Evolutionary conservation across 805 yeast species (phyloP).

Genomic region (Teunomyces pallodes): DNA sequence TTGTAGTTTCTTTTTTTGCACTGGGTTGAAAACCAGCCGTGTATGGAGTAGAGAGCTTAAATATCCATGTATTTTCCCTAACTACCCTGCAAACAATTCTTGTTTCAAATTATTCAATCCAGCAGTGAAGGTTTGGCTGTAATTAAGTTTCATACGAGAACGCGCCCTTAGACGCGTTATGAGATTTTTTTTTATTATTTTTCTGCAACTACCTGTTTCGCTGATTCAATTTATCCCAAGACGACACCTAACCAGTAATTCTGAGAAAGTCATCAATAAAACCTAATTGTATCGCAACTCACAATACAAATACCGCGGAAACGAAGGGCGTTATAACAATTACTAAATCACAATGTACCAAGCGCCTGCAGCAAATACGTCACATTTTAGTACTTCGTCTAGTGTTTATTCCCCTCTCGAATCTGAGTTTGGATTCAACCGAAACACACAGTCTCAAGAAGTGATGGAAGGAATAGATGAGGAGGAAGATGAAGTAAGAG

Average conservation of each 20-base stretch:
- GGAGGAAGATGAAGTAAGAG: conserved; percentile 16
- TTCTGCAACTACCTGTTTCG: not conserved
- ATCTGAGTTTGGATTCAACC: conserved; percentile 13
- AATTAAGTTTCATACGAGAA: not conserved
- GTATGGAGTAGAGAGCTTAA: no score
- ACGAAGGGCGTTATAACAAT: not conserved
- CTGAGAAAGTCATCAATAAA: not conserved
- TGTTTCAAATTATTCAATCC: no score
- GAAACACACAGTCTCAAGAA: conserved; percentile 3
- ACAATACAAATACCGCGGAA: not conserved
- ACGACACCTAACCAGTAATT: conserved; percentile 1
- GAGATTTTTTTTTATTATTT: not conserved
- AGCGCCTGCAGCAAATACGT: conserved; percentile 4
- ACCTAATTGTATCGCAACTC: not conserved
- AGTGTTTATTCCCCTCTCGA: conserved; percentile 35
- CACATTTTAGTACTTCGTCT: conserved; percentile 32
- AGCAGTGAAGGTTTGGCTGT: not conserved
- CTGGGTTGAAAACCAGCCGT: not conserved
- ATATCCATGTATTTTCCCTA: no score
- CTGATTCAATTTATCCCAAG: not conserved
- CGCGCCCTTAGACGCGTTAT: conserved; percentile 4
- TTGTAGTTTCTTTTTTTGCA: not conserved
- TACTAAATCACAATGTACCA: conserved; percentile 5
- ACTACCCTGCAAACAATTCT: no score
- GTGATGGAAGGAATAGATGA: conserved; percentile 14